Conservation (phyloP, 2,329 filamentous ascomycete species). For the Trichoderma atroviride region DNA sequence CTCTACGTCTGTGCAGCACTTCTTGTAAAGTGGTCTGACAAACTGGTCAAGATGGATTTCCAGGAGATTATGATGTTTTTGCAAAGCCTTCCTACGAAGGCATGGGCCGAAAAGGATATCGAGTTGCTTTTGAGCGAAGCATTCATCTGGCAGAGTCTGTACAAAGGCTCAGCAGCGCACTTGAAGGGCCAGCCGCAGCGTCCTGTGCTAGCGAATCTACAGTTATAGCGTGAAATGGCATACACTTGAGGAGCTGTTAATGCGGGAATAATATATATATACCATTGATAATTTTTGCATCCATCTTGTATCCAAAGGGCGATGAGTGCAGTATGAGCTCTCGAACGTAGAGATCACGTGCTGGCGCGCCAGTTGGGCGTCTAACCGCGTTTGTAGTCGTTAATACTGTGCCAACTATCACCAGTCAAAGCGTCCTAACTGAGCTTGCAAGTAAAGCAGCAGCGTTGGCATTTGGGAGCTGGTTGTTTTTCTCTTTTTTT, state of each 20-base stretch:
- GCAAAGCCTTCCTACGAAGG: conserved; percentile 86
- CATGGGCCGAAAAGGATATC: conserved; percentile 98
- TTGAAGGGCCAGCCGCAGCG: conserved; percentile 59
- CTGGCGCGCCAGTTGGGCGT: conserved; percentile 5
- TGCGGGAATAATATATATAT: conserved; percentile 11
- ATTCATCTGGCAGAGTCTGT: conserved; percentile 98
- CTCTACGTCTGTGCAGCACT: conserved; percentile 98
- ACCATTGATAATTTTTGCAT: neutral
- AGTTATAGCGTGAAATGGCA: conserved; percentile 36
- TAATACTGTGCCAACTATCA: conserved; percentile 1
- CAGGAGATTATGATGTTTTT: conserved; percentile 99
- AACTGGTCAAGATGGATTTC: conserved; percentile 96
- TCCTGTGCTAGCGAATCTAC: conserved; percentile 42
- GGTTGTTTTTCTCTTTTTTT: neutral
- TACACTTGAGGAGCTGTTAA: neutral
- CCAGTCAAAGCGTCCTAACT: neutral
- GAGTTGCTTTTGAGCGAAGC: conserved; percentile 93
- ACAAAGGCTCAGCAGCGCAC: conserved; percentile 92
- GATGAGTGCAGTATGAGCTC: conserved; percentile 1
- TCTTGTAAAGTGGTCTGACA: conserved; percentile 96
- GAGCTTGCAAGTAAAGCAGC: neutral
- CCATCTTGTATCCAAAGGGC: neutral
- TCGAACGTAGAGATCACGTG: conserved; percentile 14
- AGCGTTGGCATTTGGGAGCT: neutral
- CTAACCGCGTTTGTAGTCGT: conserved; percentile 12